phyloP scores from a whole-genome alignment of 2,329 filamentous ascomycete species.

The Colletotrichum ledebouriae region DNA sequence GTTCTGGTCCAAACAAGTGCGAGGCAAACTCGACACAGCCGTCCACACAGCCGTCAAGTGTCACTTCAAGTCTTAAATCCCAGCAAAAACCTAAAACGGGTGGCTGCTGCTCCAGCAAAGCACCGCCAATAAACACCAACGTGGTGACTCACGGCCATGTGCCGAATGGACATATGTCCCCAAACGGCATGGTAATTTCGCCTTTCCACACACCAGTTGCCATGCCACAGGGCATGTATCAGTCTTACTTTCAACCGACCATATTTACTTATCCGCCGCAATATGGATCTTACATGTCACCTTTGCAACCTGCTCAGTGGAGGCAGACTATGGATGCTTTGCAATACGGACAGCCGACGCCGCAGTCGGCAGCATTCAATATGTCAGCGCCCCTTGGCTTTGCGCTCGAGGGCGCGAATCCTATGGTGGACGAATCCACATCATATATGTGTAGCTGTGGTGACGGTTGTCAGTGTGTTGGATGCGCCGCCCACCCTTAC shows the following conservation, averaged over 20 bases:
- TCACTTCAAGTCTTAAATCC: constrained; percentile 40
- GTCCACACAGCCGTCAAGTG: constrained; percentile 37
- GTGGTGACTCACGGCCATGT: constrained; percentile 31
- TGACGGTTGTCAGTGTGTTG: constrained; percentile 75
- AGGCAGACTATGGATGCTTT: constrained; percentile 60
- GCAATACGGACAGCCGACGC: constrained; percentile 53
- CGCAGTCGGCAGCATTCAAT: constrained; percentile 44
- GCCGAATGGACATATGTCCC: constrained; percentile 45
- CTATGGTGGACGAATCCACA: constrained; percentile 47
- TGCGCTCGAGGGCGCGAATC: constrained; percentile 28
- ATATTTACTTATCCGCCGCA: constrained; percentile 67
- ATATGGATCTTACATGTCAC: constrained; percentile 68
- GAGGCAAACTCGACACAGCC: constrained; percentile 31
- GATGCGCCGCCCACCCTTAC: constrained; percentile 76
- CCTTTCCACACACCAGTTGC: constrained; percentile 53
- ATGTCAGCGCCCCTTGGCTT: constrained; percentile 31
- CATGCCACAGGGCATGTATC: constrained; percentile 56
- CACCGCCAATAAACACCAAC: constrained; percentile 36
- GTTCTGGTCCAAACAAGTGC: constrained; percentile 42
- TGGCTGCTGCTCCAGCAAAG: constrained; percentile 55
- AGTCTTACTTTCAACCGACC: constrained; percentile 58
- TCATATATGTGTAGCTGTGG: constrained; percentile 71
- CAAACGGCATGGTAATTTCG: constrained; percentile 48
- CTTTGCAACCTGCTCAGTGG: constrained; percentile 68
- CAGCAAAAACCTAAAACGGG: constrained; percentile 43